Percentiles rank a stretch among this genome's conserved stretches.
phyloP scores from a whole-genome alignment of 345 rosid species.

The Heritiera fomes region DNA sequence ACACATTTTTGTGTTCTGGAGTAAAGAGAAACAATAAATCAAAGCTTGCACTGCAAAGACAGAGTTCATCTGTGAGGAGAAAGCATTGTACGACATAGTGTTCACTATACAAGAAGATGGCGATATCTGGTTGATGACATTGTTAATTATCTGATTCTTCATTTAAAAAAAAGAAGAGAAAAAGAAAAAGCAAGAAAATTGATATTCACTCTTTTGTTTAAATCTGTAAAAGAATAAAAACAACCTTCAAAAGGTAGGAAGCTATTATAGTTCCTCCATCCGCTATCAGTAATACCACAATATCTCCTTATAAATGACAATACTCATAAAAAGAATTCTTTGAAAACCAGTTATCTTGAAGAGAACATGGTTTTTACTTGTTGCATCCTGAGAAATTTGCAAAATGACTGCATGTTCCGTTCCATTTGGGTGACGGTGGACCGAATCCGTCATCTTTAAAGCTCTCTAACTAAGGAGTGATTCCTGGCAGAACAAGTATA shows the following conservation, averaged over 20 bases:
- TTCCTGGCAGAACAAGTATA: too few species aligned
- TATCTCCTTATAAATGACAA: background rate
- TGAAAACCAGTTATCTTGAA: too few species aligned
- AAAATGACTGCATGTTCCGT: too few species aligned
- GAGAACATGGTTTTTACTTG: too few species aligned
- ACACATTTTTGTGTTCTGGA: background rate
- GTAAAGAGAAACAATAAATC: background rate
- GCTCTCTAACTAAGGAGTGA: too few species aligned
- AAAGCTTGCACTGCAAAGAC: background rate
- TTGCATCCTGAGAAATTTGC: too few species aligned
- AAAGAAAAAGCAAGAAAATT: too few species aligned
- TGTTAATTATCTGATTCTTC: background rate
- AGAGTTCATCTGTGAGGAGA: background rate
- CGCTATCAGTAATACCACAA: background rate
- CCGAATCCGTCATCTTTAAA: too few species aligned
- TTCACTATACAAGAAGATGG: background rate
- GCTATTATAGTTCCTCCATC: background rate
- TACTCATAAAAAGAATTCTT: background rate
- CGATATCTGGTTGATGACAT: background rate
- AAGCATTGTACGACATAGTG: background rate
- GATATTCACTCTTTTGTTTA: background rate
- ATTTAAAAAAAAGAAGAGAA: too few species aligned
- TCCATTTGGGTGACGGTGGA: too few species aligned
- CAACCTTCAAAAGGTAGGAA: background rate
- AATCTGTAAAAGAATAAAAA: background rate